Evolutionary conservation across 1,284 basidiomycete species (phyloP), one percentile per base, ranked within the genome.

Genomic region (Meira miltonrushii): DNA sequence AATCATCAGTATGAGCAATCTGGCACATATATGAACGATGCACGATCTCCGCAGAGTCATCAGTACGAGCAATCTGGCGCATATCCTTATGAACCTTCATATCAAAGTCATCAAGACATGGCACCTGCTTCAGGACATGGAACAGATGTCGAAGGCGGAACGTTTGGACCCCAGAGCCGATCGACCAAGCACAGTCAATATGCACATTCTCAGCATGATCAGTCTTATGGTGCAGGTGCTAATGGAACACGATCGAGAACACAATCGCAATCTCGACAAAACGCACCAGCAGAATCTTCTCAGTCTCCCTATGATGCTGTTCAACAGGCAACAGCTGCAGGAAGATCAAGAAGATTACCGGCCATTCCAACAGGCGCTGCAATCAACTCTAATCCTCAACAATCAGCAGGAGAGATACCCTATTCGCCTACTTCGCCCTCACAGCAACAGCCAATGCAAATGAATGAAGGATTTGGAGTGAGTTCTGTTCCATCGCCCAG

Each of bases 331-430:
- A 37, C 37, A 15, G 21, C 19, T n/a, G 40, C 57, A 9, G 54
- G 52, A 37, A 17, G 39, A n/a, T n/a, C 54, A 25, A 57, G 59
- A 33, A 59, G 62, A 23, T 15, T 53, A 39, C 57, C 46, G 50
- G n/a, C 1, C 41, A 23, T 25, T 23, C 23, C 17, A 41, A n/a
- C 39, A 19, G 33, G n/a, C 21, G 38, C n/a, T 53, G 65, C 15
- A 60, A 21, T 1, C 9, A 33, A 19, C 55, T 17, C 21, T 56
- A 44, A 25, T 33, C 43, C 17, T n/a, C 54, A 55, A 54, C 41
- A 47, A 57, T 8, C 60, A 60, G 53, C 60, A 58, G 40, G 61
- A 17, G 48, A 46, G 39, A 57, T 67, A 58, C 33, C 57, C 44
- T 38, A 55, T 55, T 17, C 50, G 46, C 53, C 13, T 15, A 54